Percentiles rank a stretch among this genome's conserved stretches.
Conservation (phyloP, 371 early-diverging fungal genomes). For the Haplosporangium sp. region DNA sequence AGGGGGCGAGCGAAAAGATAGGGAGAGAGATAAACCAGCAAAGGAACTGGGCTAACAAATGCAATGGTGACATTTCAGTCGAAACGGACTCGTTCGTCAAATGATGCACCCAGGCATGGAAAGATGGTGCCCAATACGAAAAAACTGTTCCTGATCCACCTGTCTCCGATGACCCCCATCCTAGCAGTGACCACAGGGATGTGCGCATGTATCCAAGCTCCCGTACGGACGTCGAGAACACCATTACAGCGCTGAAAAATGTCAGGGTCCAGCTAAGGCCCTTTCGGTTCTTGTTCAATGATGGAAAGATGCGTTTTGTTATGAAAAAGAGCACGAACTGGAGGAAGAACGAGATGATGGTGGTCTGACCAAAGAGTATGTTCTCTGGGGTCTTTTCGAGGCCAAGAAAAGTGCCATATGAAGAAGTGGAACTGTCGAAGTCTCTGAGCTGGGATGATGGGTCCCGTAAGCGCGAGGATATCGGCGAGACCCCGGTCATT, state of each 20-base stretch:
- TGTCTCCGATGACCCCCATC: constrained; percentile 20
- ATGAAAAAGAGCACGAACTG: constrained; percentile 29
- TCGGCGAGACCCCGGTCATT: too few species aligned
- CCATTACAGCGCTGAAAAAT: constrained; percentile 13
- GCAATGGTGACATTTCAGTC: too few species aligned
- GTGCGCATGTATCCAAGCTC: constrained; percentile 31
- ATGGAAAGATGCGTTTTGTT: constrained; percentile 19
- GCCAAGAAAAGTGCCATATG: constrained; percentile 19
- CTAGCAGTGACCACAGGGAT: constrained; percentile 20
- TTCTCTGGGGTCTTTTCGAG: constrained; percentile 22
- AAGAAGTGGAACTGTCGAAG: not conserved
- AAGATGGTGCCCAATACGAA: constrained; percentile 26
- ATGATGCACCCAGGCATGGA: constrained; percentile 29
- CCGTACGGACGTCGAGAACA: not conserved
- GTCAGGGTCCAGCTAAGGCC: constrained; percentile 29
- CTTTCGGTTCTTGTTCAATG: constrained; percentile 25
- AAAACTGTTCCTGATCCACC: constrained; percentile 18
- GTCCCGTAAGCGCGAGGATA: not conserved
- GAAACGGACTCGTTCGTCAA: too few species aligned
- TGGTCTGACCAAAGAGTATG: constrained; percentile 26
- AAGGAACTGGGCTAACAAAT: constrained; percentile 13
- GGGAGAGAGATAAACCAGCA: constrained; percentile 36
- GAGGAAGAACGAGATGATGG: constrained; percentile 17
- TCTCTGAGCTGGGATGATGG: too few species aligned
- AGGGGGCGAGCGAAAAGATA: constrained; percentile 34